phyloP scores from a whole-genome alignment of 805 yeast species.

The Candida alai region DNA sequence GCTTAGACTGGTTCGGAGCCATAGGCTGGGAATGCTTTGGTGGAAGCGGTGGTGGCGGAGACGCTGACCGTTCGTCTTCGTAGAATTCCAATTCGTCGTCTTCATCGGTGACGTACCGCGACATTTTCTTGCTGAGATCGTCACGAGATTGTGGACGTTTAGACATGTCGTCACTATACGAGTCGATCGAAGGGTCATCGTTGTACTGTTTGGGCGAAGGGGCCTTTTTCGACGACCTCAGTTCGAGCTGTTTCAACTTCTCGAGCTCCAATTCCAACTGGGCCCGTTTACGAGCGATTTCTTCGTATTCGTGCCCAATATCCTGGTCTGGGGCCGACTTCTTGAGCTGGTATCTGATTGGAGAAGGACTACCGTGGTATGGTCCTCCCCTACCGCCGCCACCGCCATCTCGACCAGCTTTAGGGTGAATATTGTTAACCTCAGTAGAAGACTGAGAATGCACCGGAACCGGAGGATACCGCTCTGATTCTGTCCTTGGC shows the following conservation, averaged over 20 bases:
- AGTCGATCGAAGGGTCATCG: slow-evolving; percentile 21
- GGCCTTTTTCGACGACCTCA: slow-evolving; percentile 5
- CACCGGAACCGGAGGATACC: slow-evolving; percentile 1
- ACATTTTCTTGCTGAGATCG: slow-evolving; percentile 31
- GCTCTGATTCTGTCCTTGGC: too few relatives aligned
- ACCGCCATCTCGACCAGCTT: neutral
- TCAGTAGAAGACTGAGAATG: slow-evolving; percentile 19
- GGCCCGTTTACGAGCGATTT: slow-evolving; percentile 31
- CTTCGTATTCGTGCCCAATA: slow-evolving; percentile 21
- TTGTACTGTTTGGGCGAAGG: neutral
- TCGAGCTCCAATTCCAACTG: slow-evolving; percentile 38
- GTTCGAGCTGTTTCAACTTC: slow-evolving; percentile 29
- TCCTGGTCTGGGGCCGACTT: slow-evolving; percentile 5
- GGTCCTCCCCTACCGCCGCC: neutral
- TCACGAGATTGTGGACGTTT: slow-evolving; percentile 30
- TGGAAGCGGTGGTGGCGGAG: slow-evolving; percentile 44
- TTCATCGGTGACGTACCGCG: slow-evolving; percentile 19
- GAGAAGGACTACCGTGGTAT: neutral
- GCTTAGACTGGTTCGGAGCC: slow-evolving; percentile 1
- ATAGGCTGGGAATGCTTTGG: slow-evolving; percentile 23
- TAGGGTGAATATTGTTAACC: slow-evolving; percentile 7
- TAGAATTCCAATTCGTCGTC: slow-evolving; percentile 18
- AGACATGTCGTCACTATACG: slow-evolving; percentile 36
- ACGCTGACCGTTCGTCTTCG: slow-evolving; percentile 10
- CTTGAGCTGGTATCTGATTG: too few relatives aligned